phyloP scores from a whole-genome alignment of 1,284 basidiomycete genomes.

The Neolentinus lepideus region DNA sequence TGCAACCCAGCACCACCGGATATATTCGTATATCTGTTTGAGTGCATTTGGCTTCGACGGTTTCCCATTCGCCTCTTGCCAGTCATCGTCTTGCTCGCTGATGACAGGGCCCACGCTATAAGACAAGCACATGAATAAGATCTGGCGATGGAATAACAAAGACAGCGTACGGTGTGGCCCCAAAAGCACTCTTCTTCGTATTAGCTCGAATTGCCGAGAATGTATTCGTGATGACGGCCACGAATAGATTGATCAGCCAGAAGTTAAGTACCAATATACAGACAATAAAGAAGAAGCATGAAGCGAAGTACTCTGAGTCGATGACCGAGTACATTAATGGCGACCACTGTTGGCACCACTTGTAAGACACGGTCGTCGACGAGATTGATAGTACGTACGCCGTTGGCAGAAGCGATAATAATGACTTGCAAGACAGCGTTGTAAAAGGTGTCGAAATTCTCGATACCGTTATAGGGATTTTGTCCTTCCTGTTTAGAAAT shows the following conservation, averaged over 20 bases:
- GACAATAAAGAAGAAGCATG: conserved; percentile 85
- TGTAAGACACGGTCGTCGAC: neutral
- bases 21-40: conserved; percentile 53
- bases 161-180: conserved; percentile 57
- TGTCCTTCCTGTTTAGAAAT: conserved; percentile 38
- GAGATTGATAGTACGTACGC: conserved; percentile 35
- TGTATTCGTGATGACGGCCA: conserved; percentile 94
- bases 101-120: conserved; percentile 37
- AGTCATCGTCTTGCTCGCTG: conserved; percentile 51
- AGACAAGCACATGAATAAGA: conserved; percentile 5
- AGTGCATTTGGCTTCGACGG: conserved; percentile 37
- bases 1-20: conserved; percentile 71
- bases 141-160: neutral
- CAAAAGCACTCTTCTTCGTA: conserved; percentile 92
- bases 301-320: conserved; percentile 87
- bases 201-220: conserved; percentile 87
- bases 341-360: conserved; percentile 47
- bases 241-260: conserved; percentile 92
- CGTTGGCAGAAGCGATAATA: conserved; percentile 77
- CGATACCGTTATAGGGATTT: conserved; percentile 66
- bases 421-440: conserved; percentile 80
- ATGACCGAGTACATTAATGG: conserved; percentile 88
- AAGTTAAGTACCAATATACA: conserved; percentile 84
- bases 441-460: conserved; percentile 91
- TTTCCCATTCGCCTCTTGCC: conserved; percentile 41